A percentile compares a stretch with the other conserved stretches of the same genome.
These are phyloP conservation scores for Monilinia aucupariae DNA, from an alignment of 2,329 filamentous ascomycete genomes.

Conservation along the genomic window DNA sequence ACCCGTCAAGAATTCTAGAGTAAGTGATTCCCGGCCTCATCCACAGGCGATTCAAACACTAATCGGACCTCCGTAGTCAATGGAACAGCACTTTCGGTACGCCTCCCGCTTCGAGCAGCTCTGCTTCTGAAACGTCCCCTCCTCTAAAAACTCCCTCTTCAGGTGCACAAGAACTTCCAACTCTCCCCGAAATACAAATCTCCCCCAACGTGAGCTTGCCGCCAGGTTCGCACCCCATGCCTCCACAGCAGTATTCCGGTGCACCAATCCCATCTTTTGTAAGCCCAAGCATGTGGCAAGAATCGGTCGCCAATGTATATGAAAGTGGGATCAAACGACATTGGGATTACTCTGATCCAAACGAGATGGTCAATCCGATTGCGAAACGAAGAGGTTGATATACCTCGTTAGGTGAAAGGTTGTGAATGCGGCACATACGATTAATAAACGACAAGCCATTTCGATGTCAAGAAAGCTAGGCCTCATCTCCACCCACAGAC, in stretches of 20 bases:
- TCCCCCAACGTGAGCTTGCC: slow-evolving; percentile 44
- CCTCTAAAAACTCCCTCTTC: slow-evolving; percentile 36
- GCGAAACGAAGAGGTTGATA: slow-evolving; percentile 13
- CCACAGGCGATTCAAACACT: slow-evolving; percentile 19
- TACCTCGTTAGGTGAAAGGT: neutral
- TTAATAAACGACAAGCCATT: neutral
- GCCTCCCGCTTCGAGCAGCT: slow-evolving; percentile 34
- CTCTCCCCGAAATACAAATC: slow-evolving; percentile 43
- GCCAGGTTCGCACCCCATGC: slow-evolving; percentile 43
- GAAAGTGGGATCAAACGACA: slow-evolving; percentile 57
- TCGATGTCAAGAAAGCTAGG: neutral
- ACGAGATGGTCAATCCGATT: slow-evolving; percentile 18
- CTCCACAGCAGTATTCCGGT: slow-evolving; percentile 48
- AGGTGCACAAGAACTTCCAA: slow-evolving; percentile 45
- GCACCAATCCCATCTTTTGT: slow-evolving; percentile 55
- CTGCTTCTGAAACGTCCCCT: slow-evolving; percentile 35
- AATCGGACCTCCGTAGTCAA: slow-evolving; percentile 54
- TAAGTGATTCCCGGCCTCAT: slow-evolving; percentile 46
- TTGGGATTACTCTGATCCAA: slow-evolving; percentile 45
- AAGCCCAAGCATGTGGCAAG: slow-evolving; percentile 68
- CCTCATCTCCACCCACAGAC: no score
- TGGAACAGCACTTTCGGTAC: slow-evolving; percentile 92
- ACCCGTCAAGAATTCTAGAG: slow-evolving; percentile 85
- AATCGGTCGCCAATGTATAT: slow-evolving; percentile 64
- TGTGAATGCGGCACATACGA: neutral